These are phyloP conservation scores for Trichosporon sp. DNA, from an alignment of 1,284 basidiomycete species.

Conservation along the genomic window DNA sequence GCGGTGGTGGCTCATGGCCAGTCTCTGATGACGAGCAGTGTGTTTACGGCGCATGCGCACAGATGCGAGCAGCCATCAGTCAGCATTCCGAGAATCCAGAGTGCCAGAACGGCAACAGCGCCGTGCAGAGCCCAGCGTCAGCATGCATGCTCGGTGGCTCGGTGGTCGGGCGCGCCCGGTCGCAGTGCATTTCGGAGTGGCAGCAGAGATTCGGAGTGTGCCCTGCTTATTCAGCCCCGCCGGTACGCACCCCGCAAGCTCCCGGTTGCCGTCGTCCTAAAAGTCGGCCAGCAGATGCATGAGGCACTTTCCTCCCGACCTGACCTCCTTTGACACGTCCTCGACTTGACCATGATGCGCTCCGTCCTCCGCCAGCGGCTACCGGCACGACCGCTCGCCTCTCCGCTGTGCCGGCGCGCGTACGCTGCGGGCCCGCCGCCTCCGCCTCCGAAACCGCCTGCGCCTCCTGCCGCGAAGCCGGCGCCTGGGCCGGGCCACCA, in stretches of 20 bases:
- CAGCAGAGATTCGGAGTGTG: background rate
- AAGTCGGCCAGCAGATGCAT: background rate
- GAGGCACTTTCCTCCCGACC: background rate
- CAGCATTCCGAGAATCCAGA: too few species aligned
- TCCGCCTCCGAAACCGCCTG: background rate
- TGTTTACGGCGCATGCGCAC: background rate
- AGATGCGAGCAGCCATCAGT: background rate
- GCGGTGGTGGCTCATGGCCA: too few species aligned
- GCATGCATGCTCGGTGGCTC: too few species aligned
- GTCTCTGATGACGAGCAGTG: too few species aligned
- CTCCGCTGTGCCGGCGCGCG: background rate
- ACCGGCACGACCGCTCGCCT: background rate
- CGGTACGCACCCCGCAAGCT: background rate
- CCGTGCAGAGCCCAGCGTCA: background rate
- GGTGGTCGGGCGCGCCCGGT: too few species aligned
- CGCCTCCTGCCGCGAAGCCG: background rate
- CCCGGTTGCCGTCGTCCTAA: background rate
- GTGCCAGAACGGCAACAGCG: too few species aligned
- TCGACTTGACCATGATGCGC: background rate
- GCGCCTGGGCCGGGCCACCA: too few species aligned
- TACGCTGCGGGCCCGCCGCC: background rate
- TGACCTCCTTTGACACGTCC: background rate
- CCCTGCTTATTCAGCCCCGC: background rate
- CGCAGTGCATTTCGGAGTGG: background rate
- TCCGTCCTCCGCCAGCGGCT: background rate